Evolutionary conservation across 129 eudicot species (phyloP).

Genomic region (Oenanthe sinensis): DNA sequence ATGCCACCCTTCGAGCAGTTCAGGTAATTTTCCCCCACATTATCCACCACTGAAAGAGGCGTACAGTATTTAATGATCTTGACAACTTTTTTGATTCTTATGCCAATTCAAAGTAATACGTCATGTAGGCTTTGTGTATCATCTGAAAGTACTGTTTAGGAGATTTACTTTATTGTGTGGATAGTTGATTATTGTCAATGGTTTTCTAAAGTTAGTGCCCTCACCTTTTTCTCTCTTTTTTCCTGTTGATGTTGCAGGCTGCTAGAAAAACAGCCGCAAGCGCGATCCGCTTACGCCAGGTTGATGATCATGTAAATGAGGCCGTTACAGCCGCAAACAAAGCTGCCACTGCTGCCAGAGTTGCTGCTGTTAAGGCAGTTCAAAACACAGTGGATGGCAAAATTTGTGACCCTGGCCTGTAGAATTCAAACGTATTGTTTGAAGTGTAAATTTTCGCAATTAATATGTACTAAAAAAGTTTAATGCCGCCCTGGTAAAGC

Average conservation of each 20-base stretch:
- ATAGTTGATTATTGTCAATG: neutral
- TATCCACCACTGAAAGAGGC: neutral
- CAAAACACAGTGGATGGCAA: conserved; percentile 33
- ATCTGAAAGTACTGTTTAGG: neutral
- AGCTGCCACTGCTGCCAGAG: conserved; percentile 77
- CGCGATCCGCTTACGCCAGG: conserved; percentile 41
- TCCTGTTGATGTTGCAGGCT: conserved; percentile 32
- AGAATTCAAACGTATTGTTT: neutral
- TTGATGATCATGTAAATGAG: conserved; percentile 59
- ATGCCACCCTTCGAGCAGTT: conserved; percentile 60
- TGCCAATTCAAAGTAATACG: neutral
- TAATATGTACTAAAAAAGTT: conserved; percentile 9
- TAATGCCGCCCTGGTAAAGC: conserved; percentile 3
- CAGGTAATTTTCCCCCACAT: conserved; percentile 36
- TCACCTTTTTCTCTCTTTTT: neutral
- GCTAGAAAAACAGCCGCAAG: conserved; percentile 64
- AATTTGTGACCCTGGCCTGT: conserved; percentile 27
- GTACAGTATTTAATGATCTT: neutral
- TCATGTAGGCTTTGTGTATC: neutral
- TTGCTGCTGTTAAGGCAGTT: conserved; percentile 83
- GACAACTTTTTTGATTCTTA: neutral
- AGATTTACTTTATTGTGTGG: neutral
- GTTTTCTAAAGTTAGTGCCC: neutral
- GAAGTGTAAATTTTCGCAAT: conserved; percentile 11
- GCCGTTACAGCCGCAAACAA: conserved; percentile 58